Base-by-base conservation (phyloP, 106 monocot species). In the Chionographis japonica region DNA sequence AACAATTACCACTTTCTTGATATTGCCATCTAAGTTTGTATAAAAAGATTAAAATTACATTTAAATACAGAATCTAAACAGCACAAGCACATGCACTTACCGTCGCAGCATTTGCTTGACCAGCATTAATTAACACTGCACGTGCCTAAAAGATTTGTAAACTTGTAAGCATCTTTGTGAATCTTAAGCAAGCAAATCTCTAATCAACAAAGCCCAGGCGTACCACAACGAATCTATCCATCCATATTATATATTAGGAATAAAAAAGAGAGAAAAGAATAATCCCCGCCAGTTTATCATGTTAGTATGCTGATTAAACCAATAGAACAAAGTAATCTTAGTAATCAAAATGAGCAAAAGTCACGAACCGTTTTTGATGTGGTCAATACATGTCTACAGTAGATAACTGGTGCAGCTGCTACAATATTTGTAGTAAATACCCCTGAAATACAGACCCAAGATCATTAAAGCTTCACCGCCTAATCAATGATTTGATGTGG, bases 41-140 rank as follows among this genome's bases (percentile, higher is more conserved):
- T 46, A 46, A 5, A 46, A 1, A 46, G 2, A 67, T 66, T 58
- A 15, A 18, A 35, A 12, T 61, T 46, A 11, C 8, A 56, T 4
- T 10, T 0, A 41, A 12, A 8, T 13, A 18, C 16, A 15, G 20
- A 53, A 59, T 4, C 35, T 46, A 63, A 27, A 62, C 16, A 60
- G 5, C 69, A 53, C 9, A 41, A 1, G 71, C 4, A 61, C 36
- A 12, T 71, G 69, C 20, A 73, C 92, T 85, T 83, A 97, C 97
- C 0, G 97, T 97, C 50, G 97, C 97, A 77, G 97, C 97, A 92
- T 97, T 97, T 60, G 97, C 97, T 81, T 97, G 92, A 39, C 97
- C 97, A 83, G 97, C 97, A 92, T 97, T 97, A 73, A 92, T 85
- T 58, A 97, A 75, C 14, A 97, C 83, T 50, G 92, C 97, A 37